These are phyloP conservation scores for Acaromyces ingoldii DNA, from an alignment of 1,284 basidiomycete genomes.

Conservation along the genomic window DNA sequence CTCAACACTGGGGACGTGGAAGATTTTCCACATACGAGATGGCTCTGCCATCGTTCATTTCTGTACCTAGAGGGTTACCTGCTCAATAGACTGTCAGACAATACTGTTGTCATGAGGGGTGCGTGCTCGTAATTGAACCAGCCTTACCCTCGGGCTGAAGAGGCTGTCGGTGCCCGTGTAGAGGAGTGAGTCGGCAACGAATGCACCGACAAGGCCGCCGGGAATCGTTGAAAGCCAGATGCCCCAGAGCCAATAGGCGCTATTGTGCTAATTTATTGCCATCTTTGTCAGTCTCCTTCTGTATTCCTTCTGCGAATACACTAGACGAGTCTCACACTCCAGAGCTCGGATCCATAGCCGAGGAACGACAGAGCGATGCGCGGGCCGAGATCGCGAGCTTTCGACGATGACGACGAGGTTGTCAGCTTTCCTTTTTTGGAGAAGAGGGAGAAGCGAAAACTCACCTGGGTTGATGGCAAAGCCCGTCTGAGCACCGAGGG, in stretches of 20 bases:
- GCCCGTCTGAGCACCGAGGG: conserved; percentile 62
- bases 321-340: conserved; percentile 18
- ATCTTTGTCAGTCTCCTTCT: too few species aligned
- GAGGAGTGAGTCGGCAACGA: conserved; percentile 49
- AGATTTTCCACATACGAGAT: too few species aligned
- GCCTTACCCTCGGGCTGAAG: too few species aligned
- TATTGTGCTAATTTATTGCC: too few species aligned
- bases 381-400: background rate
- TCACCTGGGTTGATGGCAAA: conserved; percentile 66
- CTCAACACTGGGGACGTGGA: too few species aligned
- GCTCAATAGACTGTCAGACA: too few species aligned
- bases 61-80: too few species aligned
- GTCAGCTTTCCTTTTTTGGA: background rate
- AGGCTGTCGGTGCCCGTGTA: conserved; percentile 49
- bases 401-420: background rate
- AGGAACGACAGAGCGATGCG: conserved; percentile 54
- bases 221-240: conserved; percentile 51
- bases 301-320: too few species aligned
- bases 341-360: conserved; percentile 58
- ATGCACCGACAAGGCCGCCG: conserved; percentile 49
- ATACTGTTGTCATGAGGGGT: too few species aligned
- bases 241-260: conserved; percentile 74
- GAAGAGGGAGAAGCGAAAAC: conserved; percentile 61
- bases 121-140: too few species aligned
- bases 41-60: too few species aligned